Conservation (phyloP, 2,329 filamentous ascomycete genomes). For the Myrmaecium sp. region DNA sequence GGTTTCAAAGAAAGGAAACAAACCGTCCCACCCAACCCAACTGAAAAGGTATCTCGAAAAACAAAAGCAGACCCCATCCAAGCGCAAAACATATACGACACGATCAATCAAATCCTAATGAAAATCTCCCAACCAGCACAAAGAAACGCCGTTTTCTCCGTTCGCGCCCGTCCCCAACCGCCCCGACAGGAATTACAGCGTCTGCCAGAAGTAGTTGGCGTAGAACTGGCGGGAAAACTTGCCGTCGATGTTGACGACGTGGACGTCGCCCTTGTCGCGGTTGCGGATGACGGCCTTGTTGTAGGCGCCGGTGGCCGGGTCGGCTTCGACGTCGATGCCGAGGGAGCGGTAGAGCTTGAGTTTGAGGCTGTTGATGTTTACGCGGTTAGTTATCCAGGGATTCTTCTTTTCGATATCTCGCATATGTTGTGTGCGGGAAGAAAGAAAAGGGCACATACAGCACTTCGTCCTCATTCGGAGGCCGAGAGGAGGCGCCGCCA, state of each 20-base stretch:
- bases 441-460: constrained; percentile 20
- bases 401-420: background rate
- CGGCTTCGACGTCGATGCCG: constrained; percentile 78
- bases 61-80: too few relatives aligned
- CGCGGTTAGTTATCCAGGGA: background rate
- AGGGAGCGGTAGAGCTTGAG: constrained; percentile 83
- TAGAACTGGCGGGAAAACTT: constrained; percentile 88
- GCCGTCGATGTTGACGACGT: constrained; percentile 84
- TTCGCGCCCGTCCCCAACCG: too few relatives aligned
- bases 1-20: too few relatives aligned
- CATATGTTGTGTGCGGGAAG: background rate
- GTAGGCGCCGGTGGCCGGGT: constrained; percentile 57
- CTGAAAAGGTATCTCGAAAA: too few relatives aligned
- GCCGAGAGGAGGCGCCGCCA: constrained; percentile 15
- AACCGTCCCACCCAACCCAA: too few relatives aligned
- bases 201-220: constrained; percentile 92
- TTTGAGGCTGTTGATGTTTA: constrained; percentile 48
- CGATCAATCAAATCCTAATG: background rate
- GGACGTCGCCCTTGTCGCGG: constrained; percentile 73
- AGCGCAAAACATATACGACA: constrained; percentile 4
- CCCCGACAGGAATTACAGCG: constrained; percentile 33
- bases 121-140: constrained; percentile 1
- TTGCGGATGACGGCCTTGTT: constrained; percentile 74
- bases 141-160: too few relatives aligned
- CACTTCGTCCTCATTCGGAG: constrained; percentile 28